A percentile compares a stretch with the other conserved stretches of the same genome.
Evolutionary conservation across 2,329 filamentous ascomycete species (phyloP).

Genomic region (Pyrenochaeta sp.): DNA sequence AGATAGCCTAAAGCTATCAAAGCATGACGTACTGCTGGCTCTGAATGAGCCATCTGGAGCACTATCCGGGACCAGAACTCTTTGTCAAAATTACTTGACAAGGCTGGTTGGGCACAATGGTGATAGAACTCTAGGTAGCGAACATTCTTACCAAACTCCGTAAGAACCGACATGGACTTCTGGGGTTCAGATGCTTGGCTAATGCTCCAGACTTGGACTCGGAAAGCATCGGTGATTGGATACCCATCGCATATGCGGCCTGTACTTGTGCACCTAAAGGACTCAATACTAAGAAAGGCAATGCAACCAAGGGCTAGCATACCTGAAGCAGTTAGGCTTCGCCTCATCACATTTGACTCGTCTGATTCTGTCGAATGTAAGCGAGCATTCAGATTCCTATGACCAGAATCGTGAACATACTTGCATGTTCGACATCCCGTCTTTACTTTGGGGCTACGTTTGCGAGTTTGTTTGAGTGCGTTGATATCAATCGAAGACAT

Average conservation of each 20-base stretch:
- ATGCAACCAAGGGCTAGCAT: neutral
- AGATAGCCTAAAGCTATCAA: conserved; percentile 53
- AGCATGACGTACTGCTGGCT: conserved; percentile 54
- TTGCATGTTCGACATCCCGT: conserved; percentile 38
- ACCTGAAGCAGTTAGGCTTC: conserved; percentile 29
- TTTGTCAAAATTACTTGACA: conserved; percentile 43
- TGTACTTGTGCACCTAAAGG: conserved; percentile 34
- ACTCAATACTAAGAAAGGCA: conserved; percentile 7
- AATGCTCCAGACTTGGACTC: conserved; percentile 7
- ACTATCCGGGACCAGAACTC: conserved; percentile 53
- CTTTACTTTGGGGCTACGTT: conserved; percentile 27
- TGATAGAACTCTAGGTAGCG: conserved; percentile 53
- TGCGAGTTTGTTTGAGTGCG: conserved; percentile 8
- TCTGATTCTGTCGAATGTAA: conserved; percentile 18
- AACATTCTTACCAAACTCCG: conserved; percentile 21
- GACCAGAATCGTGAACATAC: conserved; percentile 9
- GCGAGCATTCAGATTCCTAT: neutral
- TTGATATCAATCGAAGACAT: conserved; percentile 9
- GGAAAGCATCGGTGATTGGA: conserved; percentile 4
- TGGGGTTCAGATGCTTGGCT: conserved; percentile 5
- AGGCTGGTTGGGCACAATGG: conserved; percentile 43
- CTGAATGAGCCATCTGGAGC: conserved; percentile 51
- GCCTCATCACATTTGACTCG: conserved; percentile 34
- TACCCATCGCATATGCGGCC: conserved; percentile 43
- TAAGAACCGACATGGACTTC: conserved; percentile 10